Percentiles rank a stretch among this genome's conserved stretches.
Evolutionary conservation across 139 green algal genomes (phyloP).

Genomic region (Haematococcus lacustris): DNA sequence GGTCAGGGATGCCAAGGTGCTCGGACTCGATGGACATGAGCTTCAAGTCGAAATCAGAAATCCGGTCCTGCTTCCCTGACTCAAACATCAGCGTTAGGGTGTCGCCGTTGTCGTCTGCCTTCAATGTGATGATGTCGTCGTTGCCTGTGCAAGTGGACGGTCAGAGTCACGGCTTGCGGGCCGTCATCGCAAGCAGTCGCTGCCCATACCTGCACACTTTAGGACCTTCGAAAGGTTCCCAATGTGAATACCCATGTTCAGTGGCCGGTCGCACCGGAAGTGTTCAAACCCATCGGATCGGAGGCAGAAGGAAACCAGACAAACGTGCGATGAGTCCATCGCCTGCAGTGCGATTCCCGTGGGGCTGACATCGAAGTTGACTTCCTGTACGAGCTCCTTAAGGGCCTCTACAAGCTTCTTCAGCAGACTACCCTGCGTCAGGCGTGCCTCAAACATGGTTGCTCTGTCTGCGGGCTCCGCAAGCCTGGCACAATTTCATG

Average conservation of each 20-base stretch:
- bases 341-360: conserved; percentile 77
- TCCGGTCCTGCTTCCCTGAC: conserved; percentile 12
- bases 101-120: conserved; percentile 89
- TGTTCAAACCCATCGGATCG: conserved; percentile 93
- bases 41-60: conserved; percentile 94
- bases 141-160: conserved; percentile 84
- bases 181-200: too few relatives aligned
- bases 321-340: conserved; percentile 97
- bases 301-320: conserved; percentile 79
- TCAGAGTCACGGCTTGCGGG: too few relatives aligned
- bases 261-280: conserved; percentile 88
- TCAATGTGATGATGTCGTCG: conserved; percentile 96
- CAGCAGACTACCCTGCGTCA: conserved; percentile 62
- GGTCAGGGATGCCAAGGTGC: conserved; percentile 95
- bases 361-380: conserved; percentile 92
- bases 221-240: conserved; percentile 78
- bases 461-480: background rate
- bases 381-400: conserved; percentile 95
- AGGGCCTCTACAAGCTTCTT: conserved; percentile 93
- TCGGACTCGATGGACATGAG: conserved; percentile 99
- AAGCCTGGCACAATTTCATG: too few relatives aligned
- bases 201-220: conserved; percentile 89
- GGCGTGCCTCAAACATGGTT: conserved; percentile 76
- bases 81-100: conserved; percentile 97
- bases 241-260: conserved; percentile 8